phyloP scores from a whole-genome alignment of 768 basidiomycete genomes.

The Polyporus arcularius region DNA sequence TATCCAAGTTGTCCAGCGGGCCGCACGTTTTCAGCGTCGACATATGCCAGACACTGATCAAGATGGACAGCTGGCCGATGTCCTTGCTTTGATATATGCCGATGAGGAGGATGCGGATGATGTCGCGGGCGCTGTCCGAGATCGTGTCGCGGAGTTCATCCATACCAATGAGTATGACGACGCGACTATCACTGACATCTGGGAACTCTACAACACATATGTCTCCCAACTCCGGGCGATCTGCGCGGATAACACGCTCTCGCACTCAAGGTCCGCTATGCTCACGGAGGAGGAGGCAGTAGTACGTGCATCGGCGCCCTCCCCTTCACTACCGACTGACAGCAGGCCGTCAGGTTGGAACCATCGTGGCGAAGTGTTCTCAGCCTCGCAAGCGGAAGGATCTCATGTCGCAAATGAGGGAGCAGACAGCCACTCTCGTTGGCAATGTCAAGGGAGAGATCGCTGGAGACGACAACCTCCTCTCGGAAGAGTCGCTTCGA shows the following conservation, averaged over 20 bases:
- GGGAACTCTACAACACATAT: slow-evolving; percentile 39
- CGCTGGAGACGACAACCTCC: slow-evolving; percentile 47
- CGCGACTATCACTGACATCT: slow-evolving; percentile 6
- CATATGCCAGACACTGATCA: slow-evolving; percentile 17
- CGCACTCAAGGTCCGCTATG: slow-evolving; percentile 39
- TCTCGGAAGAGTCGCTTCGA: slow-evolving; percentile 42
- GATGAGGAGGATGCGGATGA: slow-evolving; percentile 10
- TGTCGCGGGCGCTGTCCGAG: slow-evolving; percentile 18
- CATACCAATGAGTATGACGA: slow-evolving; percentile 8
- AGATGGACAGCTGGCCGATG: slow-evolving; percentile 30
- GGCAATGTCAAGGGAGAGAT: slow-evolving; percentile 50
- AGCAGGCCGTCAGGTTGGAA: slow-evolving; percentile 42
- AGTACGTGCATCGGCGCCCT: neutral
- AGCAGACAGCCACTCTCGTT: slow-evolving; percentile 55
- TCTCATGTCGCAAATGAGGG: slow-evolving; percentile 54
- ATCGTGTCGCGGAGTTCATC: slow-evolving; percentile 28
- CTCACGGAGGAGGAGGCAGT: slow-evolving; percentile 66
- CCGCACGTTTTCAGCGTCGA: slow-evolving; percentile 23
- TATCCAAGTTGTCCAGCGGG: slow-evolving; percentile 13
- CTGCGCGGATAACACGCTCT: slow-evolving; percentile 49
- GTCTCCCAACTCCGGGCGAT: slow-evolving; percentile 47
- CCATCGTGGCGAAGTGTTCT: slow-evolving; percentile 63
- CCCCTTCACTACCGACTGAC: neutral
- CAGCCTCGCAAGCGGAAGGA: slow-evolving; percentile 57
- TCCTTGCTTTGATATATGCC: slow-evolving; percentile 24